A percentile compares a stretch with the other conserved stretches of the same genome.
Evolutionary conservation across 1,139 yeast species (phyloP).

Genomic region (Pneumocystis oryctolagi): DNA sequence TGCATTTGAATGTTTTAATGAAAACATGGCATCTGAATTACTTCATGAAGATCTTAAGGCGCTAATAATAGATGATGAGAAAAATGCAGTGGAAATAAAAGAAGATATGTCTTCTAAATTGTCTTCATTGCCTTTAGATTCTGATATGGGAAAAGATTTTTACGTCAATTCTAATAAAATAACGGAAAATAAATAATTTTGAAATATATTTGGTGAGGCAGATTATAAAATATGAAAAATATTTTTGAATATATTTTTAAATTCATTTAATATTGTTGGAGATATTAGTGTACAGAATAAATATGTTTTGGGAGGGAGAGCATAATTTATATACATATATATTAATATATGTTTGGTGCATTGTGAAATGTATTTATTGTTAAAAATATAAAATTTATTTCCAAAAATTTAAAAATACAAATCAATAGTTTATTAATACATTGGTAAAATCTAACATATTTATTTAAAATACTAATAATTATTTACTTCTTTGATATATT

Average conservation of each 20-base stretch:
- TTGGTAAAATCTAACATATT: not conserved
- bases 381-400: not conserved
- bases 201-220: too few species aligned
- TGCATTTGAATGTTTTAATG: not conserved
- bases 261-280: not conserved
- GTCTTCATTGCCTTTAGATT: not conserved
- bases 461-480: slow-evolving; percentile 16
- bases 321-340: not conserved
- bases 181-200: not conserved
- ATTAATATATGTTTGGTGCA: not conserved
- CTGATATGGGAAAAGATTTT: not conserved
- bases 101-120: not conserved
- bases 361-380: not conserved
- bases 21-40: not conserved
- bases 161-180: not conserved
- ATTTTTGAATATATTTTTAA: not conserved
- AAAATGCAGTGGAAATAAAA: not conserved
- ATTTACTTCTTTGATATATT: slow-evolving; percentile 87
- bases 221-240: not conserved
- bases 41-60: not conserved
- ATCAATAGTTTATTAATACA: not conserved
- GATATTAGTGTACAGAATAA: not conserved
- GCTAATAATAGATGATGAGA: not conserved
- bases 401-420: not conserved
- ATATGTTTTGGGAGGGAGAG: too few species aligned